A percentile compares a stretch with the other conserved stretches of the same genome.
Conservation (phyloP, 768 basidiomycete species). For the Boletus barrowsii region DNA sequence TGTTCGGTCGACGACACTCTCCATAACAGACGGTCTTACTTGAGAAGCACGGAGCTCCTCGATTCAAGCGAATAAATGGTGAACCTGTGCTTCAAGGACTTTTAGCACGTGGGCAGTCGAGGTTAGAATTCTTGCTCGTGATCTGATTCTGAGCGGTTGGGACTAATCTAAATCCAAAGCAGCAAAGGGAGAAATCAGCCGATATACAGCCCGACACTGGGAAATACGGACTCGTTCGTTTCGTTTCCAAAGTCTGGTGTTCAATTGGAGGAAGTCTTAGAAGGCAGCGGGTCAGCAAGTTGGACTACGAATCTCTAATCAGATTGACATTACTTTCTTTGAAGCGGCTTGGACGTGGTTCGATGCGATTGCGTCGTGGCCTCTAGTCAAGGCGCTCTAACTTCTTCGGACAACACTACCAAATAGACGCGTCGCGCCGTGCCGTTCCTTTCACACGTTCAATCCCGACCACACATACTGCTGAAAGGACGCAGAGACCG, state of each 20-base stretch:
- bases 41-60: background rate
- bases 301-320: background rate
- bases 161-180: background rate
- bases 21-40: slow-evolving; percentile 6
- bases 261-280: background rate
- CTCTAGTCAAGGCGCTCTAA: too few relatives aligned
- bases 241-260: background rate
- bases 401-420: background rate
- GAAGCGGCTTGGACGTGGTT: background rate
- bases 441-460: background rate
- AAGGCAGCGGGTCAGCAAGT: background rate
- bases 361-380: too few relatives aligned
- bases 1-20: background rate
- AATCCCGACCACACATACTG: background rate
- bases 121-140: background rate
- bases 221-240: background rate
- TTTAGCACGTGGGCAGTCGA: background rate
- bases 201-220: background rate
- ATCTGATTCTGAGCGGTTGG: background rate
- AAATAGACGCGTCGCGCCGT: slow-evolving; percentile 18
- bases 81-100: background rate
- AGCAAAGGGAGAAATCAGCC: background rate
- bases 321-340: background rate
- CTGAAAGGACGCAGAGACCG: background rate
- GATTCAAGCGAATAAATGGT: background rate